Evolutionary conservation across 108 stramenopile genomes (phyloP).

Genomic region (Cyclostephanos tholiformis): DNA sequence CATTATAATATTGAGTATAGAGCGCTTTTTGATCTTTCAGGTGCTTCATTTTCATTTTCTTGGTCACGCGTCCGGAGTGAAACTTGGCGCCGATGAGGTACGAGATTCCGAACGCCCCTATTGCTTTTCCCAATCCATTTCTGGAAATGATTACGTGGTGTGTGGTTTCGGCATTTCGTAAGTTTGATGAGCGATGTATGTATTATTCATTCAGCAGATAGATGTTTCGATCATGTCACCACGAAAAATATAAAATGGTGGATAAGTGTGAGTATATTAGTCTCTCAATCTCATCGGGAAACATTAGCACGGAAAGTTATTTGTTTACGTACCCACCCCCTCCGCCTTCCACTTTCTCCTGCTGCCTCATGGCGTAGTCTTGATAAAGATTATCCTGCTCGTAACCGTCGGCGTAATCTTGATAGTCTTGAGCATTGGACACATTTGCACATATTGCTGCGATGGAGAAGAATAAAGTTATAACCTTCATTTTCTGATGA

Average conservation of each 20-base stretch:
- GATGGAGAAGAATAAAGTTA: conserved; percentile 26
- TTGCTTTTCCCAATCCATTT: conserved; percentile 57
- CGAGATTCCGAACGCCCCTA: conserved; percentile 54
- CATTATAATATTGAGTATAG: conserved; percentile 92
- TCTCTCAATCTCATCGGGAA: background rate
- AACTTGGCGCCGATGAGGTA: conserved; percentile 79
- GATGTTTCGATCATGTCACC: too few relatives aligned
- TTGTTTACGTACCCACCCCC: conserved; percentile 13
- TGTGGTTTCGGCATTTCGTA: background rate
- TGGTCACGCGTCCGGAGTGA: conserved; percentile 66
- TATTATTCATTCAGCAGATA: too few relatives aligned
- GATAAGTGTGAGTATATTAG: background rate
- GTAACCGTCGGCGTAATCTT: conserved; percentile 72
- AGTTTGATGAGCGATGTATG: too few relatives aligned
- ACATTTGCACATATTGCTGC: conserved; percentile 24
- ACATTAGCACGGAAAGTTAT: conserved; percentile 6
- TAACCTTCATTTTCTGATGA: conserved; percentile 30
- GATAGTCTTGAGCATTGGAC: conserved; percentile 58
- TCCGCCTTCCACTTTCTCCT: conserved; percentile 56
- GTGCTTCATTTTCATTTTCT: conserved; percentile 82
- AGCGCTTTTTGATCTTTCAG: conserved; percentile 87
- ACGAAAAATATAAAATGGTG: background rate
- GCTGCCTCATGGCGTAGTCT: conserved; percentile 72
- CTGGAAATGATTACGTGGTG: conserved; percentile 17
- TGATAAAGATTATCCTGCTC: conserved; percentile 77